Evolutionary conservation across 805 yeast species (phyloP), one percentile per base, ranked within the genome.

Genomic region (Crinitomyces ghanaensis): DNA sequence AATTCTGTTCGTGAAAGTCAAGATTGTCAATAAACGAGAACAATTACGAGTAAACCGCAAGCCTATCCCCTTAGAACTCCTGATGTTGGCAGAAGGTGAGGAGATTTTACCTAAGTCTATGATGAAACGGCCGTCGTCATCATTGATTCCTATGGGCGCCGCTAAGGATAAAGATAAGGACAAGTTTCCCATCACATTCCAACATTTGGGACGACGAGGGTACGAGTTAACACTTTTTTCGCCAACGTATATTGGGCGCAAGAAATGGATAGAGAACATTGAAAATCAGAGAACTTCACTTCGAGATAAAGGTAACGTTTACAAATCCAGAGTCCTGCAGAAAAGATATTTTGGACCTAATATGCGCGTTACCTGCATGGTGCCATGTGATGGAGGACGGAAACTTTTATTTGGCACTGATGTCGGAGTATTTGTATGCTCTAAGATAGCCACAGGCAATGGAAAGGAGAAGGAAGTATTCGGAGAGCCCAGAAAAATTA

Each of bases 331-430:
- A 12, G 78, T 84, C 40, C 65, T 83, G 35, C 81, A 79, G 42
- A 76, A 83, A 16, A 66, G 79, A 40, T 73, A 74, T 48, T 86
- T 86, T 56, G 84, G 74, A 43, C 72, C 75, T 31, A 63, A 66
- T 14, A 74, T 86, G 50, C 72, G 79, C 40, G 81, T 88, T 46
- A 85, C 83, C 51, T 85, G 96, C 62, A 88, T 85, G 19, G 85
- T 81, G 25, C 93, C 95, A 21, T 79, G 82, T 54, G 94, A 91
- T 51, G 95, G 95, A 34, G 97, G 97, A 14, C 71, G 93, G 43
- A 82, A 86, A 51, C 60, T 86, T 43, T 55, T 91, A 22, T 86
- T 82, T 50, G 97, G 97, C 27, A 85, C 97, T 0, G 94, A 84
- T 51, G 68, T 78, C 1, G 97, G 98, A 4, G 75, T 91, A 2